phyloP scores from a whole-genome alignment of 2,329 filamentous ascomycete species.

The Colletotrichum godetiae region DNA sequence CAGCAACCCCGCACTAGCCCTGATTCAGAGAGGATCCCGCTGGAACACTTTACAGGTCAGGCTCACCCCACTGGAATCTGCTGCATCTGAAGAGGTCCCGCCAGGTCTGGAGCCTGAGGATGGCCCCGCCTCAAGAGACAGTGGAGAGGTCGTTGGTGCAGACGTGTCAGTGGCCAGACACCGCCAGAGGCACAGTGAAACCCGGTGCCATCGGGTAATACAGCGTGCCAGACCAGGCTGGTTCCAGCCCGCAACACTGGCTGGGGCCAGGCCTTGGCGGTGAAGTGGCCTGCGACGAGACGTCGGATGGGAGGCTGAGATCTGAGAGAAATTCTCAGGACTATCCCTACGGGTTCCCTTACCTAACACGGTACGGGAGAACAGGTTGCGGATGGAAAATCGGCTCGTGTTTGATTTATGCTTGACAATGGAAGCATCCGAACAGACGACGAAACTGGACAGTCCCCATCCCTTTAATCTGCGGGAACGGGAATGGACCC shows the following conservation, averaged over 20 bases:
- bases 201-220: conserved; percentile 2
- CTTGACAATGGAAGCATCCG: conserved; percentile 31
- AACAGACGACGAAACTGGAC: conserved; percentile 24
- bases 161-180: conserved; percentile 23
- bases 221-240: neutral
- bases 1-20: conserved; percentile 36
- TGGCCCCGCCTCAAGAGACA: conserved; percentile 5
- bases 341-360: too few relatives aligned
- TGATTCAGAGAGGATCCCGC: conserved; percentile 27
- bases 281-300: conserved; percentile 5
- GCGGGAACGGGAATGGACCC: conserved; percentile 20
- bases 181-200: conserved; percentile 19
- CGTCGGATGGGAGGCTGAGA: neutral
- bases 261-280: conserved; percentile 24
- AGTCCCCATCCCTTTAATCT: conserved; percentile 19
- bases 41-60: neutral
- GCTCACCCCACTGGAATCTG: neutral
- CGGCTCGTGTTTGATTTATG: conserved; percentile 32
- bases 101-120: conserved; percentile 2
- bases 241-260: conserved; percentile 27
- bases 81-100: neutral
- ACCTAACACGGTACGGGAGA: neutral
- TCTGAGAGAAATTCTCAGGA: conserved; percentile 9
- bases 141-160: conserved; percentile 6
- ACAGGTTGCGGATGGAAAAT: conserved; percentile 9